Evolutionary conservation across 176 grass and related monocot species (phyloP).

Genomic region (Phragmites australis): DNA sequence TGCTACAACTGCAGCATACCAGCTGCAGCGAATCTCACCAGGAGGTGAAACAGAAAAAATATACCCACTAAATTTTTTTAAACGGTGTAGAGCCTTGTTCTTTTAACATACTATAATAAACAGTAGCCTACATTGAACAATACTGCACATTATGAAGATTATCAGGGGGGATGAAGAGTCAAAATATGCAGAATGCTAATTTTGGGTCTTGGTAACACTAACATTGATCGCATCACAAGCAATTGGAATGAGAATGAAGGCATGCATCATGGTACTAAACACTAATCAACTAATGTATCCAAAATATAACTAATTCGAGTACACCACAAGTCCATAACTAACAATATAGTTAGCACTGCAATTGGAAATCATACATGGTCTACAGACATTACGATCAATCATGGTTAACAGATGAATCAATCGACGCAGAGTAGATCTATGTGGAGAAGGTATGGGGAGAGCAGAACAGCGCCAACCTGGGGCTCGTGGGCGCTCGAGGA

Average conservation of each 20-base stretch:
- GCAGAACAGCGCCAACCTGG: conserved; percentile 34
- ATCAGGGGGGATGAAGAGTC: background rate
- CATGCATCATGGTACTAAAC: background rate
- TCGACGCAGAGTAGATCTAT: background rate
- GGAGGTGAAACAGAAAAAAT: background rate
- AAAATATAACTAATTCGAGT: background rate
- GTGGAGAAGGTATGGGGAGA: background rate
- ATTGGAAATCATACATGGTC: background rate
- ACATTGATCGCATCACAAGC: background rate
- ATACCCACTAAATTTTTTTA: background rate
- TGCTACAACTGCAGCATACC: background rate
- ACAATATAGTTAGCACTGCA: no score
- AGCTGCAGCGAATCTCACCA: background rate
- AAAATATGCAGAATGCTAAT: background rate
- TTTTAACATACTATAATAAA: background rate
- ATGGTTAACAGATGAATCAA: background rate
- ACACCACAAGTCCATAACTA: background rate
- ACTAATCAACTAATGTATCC: background rate
- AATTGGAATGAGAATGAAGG: background rate
- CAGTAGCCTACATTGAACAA: background rate
- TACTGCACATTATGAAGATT: background rate
- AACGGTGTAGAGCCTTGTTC: background rate
- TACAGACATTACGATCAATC: background rate
- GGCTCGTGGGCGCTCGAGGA: conserved; percentile 68
- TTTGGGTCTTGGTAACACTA: background rate